Percentiles rank a stretch among this genome's conserved stretches.
Conservation (phyloP, 306 rosid species). For the Arachis hypogaea region DNA sequence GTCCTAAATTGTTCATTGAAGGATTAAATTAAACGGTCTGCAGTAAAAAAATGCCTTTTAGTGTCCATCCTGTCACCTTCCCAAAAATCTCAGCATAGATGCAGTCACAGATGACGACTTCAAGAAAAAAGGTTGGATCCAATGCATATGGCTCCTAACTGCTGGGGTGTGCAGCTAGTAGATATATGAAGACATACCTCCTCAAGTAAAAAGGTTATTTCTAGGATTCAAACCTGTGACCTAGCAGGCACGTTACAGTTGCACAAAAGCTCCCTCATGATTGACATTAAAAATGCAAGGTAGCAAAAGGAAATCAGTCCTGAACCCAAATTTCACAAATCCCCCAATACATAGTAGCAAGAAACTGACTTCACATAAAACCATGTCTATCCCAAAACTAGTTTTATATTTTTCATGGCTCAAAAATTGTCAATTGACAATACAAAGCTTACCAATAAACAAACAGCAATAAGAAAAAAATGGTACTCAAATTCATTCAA, state of each 20-base stretch:
- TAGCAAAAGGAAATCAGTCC: neutral
- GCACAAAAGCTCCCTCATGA: neutral
- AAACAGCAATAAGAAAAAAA: too few species aligned
- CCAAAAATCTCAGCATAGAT: constrained; percentile 17
- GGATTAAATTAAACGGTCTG: neutral
- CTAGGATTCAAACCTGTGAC: constrained; percentile 12
- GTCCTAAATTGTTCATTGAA: neutral
- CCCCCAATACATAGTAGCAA: constrained; percentile 8
- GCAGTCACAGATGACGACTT: neutral
- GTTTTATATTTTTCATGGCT: too few species aligned
- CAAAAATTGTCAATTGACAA: too few species aligned
- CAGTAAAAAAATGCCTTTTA: neutral
- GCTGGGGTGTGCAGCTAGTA: too few species aligned
- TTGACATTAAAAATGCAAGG: neutral
- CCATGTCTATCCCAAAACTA: too few species aligned
- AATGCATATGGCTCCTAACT: too few species aligned
- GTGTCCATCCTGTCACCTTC: constrained; percentile 1
- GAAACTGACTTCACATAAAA: neutral
- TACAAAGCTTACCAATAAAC: too few species aligned
- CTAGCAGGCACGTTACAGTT: neutral
- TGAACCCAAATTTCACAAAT: constrained; percentile 17
- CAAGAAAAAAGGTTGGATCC: too few species aligned
- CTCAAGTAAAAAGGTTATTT: too few species aligned
- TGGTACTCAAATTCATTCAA: too few species aligned
- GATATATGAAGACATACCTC: too few species aligned